These are phyloP conservation scores for Venturia oleaginea DNA, from an alignment of 2,329 filamentous ascomycete genomes.

Conservation along the genomic window DNA sequence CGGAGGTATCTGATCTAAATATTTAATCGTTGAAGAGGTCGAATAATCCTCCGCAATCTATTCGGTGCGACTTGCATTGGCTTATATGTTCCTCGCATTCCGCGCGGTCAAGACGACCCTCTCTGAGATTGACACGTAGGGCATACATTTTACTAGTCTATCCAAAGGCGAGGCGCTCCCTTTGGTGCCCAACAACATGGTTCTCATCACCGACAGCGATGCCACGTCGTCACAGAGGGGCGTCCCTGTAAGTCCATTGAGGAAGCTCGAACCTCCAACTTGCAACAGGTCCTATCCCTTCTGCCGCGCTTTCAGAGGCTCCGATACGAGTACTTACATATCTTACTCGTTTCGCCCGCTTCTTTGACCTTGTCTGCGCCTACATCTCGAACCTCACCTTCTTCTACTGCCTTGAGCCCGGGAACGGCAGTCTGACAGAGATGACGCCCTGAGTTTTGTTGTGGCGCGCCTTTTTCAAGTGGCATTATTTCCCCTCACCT, in stretches of 20 bases:
- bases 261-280: not conserved
- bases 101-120: not conserved
- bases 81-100: constrained; percentile 1
- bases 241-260: constrained; percentile 2
- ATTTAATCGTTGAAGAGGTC: not conserved
- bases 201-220: not conserved
- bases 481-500: not conserved
- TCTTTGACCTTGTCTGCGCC: not conserved
- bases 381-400: not conserved
- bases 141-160: constrained; percentile 1
- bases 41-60: not conserved
- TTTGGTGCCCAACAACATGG: constrained; percentile 8
- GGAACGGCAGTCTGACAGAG: not conserved
- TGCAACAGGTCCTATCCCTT: not conserved
- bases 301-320: not conserved
- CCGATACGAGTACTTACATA: not conserved
- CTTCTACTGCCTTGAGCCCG: not conserved
- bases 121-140: constrained; percentile 3
- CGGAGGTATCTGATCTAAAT: not conserved
- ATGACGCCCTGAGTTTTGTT: constrained; percentile 6
- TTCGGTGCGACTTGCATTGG: not conserved
- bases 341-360: not conserved
- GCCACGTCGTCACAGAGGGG: constrained; percentile 3
- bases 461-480: not conserved
- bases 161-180: not conserved